Conservation (phyloP, 805 yeast species). For the Yarrowia hollandica region DNA sequence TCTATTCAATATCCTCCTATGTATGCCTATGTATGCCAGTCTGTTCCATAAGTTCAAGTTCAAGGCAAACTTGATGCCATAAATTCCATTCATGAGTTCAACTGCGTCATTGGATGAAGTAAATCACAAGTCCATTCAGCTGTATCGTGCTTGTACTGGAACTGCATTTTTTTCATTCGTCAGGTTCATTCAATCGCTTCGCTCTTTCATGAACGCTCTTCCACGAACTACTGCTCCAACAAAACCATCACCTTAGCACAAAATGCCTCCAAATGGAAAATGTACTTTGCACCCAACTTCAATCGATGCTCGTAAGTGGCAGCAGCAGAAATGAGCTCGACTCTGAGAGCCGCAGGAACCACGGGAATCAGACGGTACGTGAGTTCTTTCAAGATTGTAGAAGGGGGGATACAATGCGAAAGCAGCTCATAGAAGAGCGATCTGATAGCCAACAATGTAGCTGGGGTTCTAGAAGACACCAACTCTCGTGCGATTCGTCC, state of each 20-base stretch:
- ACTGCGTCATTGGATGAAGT: too few relatives aligned
- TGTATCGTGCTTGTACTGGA: too few relatives aligned
- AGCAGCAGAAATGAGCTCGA: slow-evolving; percentile 53
- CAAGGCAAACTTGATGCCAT: too few relatives aligned
- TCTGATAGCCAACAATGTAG: slow-evolving; percentile 49
- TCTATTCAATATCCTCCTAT: too few relatives aligned
- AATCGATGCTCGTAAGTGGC: slow-evolving; percentile 81
- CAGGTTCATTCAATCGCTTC: background rate
- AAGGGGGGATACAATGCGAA: slow-evolving; percentile 92
- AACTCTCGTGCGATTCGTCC: slow-evolving; percentile 61
- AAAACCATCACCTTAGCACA: slow-evolving; percentile 84
- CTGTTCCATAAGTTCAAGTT: too few relatives aligned
- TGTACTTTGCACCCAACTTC: slow-evolving; percentile 81
- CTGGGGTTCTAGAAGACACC: slow-evolving; percentile 61
- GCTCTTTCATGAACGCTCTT: too few relatives aligned
- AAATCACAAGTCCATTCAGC: too few relatives aligned
- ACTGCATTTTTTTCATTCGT: too few relatives aligned
- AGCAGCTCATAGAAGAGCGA: slow-evolving; percentile 78
- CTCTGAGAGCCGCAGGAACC: slow-evolving; percentile 36
- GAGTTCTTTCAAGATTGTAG: slow-evolving; percentile 67
- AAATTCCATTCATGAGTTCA: too few relatives aligned
- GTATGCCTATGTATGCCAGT: too few relatives aligned
- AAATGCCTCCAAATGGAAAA: slow-evolving; percentile 93
- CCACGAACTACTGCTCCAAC: slow-evolving; percentile 48
- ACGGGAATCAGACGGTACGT: slow-evolving; percentile 42